A percentile compares a stretch with the other conserved stretches of the same genome.
Evolutionary conservation across 371 early-diverging fungal species (phyloP).

Genomic region (Zychaea mexicana): DNA sequence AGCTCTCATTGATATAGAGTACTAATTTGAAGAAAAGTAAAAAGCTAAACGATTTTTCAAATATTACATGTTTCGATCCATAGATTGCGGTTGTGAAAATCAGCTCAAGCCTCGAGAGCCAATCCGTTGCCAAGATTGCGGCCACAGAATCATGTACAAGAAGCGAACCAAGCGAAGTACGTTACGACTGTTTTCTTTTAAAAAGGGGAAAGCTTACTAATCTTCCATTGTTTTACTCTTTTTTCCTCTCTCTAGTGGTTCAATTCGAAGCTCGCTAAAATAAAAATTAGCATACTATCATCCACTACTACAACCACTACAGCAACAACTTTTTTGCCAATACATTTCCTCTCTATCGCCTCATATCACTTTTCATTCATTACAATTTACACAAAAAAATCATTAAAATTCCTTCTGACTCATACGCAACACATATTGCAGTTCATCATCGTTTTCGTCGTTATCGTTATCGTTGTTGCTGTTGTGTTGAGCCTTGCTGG

Average conservation of each 20-base stretch:
- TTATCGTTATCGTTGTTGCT: conserved; percentile 2
- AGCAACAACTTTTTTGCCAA: neutral
- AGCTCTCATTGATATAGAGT: neutral
- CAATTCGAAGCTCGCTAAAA: conserved; percentile 88
- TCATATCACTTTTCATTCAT: neutral
- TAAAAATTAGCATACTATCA: neutral
- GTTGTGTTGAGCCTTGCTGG: conserved; percentile 2
- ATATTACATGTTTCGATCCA: neutral
- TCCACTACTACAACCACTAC: neutral
- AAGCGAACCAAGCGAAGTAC: conserved; percentile 93
- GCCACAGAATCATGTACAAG: conserved; percentile 96
- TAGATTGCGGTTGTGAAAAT: conserved; percentile 89
- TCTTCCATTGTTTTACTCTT: neutral
- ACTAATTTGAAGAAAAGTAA: neutral
- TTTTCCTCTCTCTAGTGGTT: conserved; percentile 58
- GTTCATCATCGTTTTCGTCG: conserved; percentile 43
- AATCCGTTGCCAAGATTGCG: conserved; percentile 95
- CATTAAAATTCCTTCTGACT: conserved; percentile 41
- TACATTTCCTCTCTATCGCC: neutral
- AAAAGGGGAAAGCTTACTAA: neutral
- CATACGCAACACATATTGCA: conserved; percentile 42
- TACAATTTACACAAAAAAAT: conserved; percentile 3
- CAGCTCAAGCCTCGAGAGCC: conserved; percentile 93
- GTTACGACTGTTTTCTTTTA: conserved; percentile 22
- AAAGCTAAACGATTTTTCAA: too few species aligned